These are phyloP conservation scores for Keithomyces neogunnii DNA, from an alignment of 2,329 filamentous ascomycete genomes.

Conservation along the genomic window DNA sequence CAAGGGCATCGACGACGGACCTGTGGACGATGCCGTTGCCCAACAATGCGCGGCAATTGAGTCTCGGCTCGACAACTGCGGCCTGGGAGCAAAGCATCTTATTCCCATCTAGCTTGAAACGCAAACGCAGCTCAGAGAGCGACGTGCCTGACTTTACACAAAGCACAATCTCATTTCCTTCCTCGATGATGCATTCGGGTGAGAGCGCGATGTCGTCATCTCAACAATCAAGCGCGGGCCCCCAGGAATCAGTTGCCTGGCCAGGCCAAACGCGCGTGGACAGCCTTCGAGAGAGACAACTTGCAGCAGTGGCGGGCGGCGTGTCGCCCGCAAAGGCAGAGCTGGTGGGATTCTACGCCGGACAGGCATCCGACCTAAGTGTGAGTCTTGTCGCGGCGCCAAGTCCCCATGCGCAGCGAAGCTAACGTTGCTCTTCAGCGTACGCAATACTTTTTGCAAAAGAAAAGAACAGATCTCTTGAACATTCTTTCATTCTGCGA, in stretches of 20 bases:
- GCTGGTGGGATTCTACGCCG: slow-evolving; percentile 29
- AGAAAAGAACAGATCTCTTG: slow-evolving; percentile 29
- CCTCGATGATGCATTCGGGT: slow-evolving; percentile 1
- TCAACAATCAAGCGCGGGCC: neutral
- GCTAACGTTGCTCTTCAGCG: slow-evolving; percentile 18
- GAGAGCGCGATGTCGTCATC: neutral
- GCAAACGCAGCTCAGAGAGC: slow-evolving; percentile 17
- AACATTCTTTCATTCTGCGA: slow-evolving; percentile 33
- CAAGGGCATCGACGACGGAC: neutral
- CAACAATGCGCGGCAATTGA: neutral
- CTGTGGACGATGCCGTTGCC: neutral
- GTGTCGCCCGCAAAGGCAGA: slow-evolving; percentile 25
- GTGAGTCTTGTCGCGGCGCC: slow-evolving; percentile 17
- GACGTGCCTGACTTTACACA: slow-evolving; percentile 21
- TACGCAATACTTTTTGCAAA: slow-evolving; percentile 28
- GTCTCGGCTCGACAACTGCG: neutral
- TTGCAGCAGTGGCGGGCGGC: slow-evolving; percentile 23
- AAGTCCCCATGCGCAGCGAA: neutral
- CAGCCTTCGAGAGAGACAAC: slow-evolving; percentile 19
- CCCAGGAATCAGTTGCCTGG: neutral
- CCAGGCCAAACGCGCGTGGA: slow-evolving; percentile 17
- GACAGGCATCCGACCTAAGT: slow-evolving; percentile 22
- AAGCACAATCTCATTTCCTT: slow-evolving; percentile 21
- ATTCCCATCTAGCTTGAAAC: slow-evolving; percentile 13
- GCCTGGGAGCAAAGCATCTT: neutral